phyloP scores from a whole-genome alignment of 805 yeast genomes.

The Candida saitoana region DNA sequence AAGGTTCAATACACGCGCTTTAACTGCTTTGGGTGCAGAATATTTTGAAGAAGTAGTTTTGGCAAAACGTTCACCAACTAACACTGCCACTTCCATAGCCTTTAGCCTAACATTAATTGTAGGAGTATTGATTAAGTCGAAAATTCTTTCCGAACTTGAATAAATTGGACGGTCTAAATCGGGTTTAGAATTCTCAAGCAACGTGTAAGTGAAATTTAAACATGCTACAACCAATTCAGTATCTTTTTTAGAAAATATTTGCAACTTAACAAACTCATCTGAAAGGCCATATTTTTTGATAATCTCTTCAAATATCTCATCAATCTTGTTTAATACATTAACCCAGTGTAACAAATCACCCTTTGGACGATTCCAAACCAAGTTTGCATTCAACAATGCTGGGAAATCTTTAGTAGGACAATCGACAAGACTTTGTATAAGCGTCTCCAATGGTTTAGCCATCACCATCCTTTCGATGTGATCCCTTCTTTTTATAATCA shows the following conservation, averaged over 20 bases:
- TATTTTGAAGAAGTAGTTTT: constrained; percentile 40
- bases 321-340: constrained; percentile 70
- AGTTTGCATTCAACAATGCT: constrained; percentile 28
- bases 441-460: constrained; percentile 24
- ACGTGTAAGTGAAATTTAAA: constrained; percentile 55
- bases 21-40: constrained; percentile 41
- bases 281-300: constrained; percentile 52
- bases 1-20: constrained; percentile 47
- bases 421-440: constrained; percentile 35
- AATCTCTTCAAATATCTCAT: constrained; percentile 53
- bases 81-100: constrained; percentile 57
- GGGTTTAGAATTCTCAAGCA: constrained; percentile 61
- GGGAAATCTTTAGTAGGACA: constrained; percentile 41
- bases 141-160: constrained; percentile 60
- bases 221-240: constrained; percentile 46
- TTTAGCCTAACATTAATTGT: constrained; percentile 55
- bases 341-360: constrained; percentile 77
- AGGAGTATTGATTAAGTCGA: constrained; percentile 53
- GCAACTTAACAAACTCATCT: constrained; percentile 44
- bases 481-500: constrained; percentile 31
- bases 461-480: constrained; percentile 26
- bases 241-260: constrained; percentile 44
- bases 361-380: constrained; percentile 58
- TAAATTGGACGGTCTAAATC: constrained; percentile 56
- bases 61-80: constrained; percentile 59